phyloP scores from a whole-genome alignment of 2,329 filamentous ascomycete species.

The Reticulascus tulasneorum region DNA sequence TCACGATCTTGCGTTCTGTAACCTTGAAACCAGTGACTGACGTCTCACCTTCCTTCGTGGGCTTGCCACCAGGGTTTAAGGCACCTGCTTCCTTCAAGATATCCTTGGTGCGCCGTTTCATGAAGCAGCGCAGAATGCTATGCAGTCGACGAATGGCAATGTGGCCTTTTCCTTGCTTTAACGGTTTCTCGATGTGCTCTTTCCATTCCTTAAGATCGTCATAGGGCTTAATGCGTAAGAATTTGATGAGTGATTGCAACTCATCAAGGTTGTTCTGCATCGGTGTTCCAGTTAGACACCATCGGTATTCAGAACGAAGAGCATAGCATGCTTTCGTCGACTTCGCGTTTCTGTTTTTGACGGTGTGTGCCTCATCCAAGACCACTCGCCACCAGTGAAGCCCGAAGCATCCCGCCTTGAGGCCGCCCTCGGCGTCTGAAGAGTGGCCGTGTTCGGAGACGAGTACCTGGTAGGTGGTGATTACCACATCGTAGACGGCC shows the following conservation, averaged over 20 bases:
- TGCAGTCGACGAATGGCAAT: conserved; percentile 85
- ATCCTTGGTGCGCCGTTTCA: conserved; percentile 98
- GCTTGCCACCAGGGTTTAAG: conserved; percentile 70
- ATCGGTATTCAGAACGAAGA: conserved; percentile 80
- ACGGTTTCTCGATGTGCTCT: conserved; percentile 80
- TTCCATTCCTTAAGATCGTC: conserved; percentile 85
- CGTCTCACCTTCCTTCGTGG: conserved; percentile 33
- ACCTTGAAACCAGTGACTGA: conserved; percentile 76
- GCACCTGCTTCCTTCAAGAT: conserved; percentile 87
- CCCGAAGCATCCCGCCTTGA: conserved; percentile 81
- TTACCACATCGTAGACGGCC: conserved; percentile 85
- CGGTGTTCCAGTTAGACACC: conserved; percentile 94
- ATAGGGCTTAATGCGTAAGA: conserved; percentile 88
- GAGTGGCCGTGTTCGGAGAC: conserved; percentile 82
- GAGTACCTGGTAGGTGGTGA: conserved; percentile 94
- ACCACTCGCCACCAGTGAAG: conserved; percentile 94
- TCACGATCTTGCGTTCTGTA: conserved; percentile 83
- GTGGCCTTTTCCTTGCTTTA: conserved; percentile 86
- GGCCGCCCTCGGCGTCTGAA: conserved; percentile 53
- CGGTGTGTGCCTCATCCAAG: conserved; percentile 93
- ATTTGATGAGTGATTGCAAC: conserved; percentile 87
- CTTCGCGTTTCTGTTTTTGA: conserved; percentile 97
- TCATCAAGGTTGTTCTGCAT: conserved; percentile 99
- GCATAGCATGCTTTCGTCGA: conserved; percentile 89
- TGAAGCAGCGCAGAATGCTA: conserved; percentile 82